A percentile compares a stretch with the other conserved stretches of the same genome.
phyloP scores from a whole-genome alignment of 495 filamentous ascomycete genomes.

The Xylaria intraflava region DNA sequence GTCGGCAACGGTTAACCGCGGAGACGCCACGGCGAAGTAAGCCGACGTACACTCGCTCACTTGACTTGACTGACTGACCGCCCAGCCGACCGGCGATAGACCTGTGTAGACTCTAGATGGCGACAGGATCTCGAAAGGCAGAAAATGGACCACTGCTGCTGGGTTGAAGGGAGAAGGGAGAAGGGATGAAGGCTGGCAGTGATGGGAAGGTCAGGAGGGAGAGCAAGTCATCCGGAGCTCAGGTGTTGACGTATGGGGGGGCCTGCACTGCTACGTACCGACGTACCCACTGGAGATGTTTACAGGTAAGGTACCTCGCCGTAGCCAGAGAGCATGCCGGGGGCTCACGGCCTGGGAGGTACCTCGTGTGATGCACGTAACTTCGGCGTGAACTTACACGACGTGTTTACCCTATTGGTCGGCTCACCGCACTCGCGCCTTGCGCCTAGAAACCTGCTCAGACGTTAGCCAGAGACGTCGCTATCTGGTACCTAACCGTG shows the following conservation, averaged over 20 bases:
- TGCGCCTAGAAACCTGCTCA: too few relatives aligned
- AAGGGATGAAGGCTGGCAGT: not conserved
- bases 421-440: too few relatives aligned
- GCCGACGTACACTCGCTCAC: not conserved
- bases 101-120: not conserved
- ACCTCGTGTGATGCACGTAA: too few relatives aligned
- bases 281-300: too few relatives aligned
- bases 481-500: too few relatives aligned
- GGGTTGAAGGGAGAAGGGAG: not conserved
- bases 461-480: too few relatives aligned
- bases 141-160: not conserved
- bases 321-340: too few relatives aligned
- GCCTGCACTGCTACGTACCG: not conserved
- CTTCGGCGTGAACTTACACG: too few relatives aligned
- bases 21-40: constrained; percentile 1
- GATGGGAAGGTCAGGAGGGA: not conserved
- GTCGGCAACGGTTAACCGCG: not conserved
- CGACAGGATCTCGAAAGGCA: not conserved
- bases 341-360: too few relatives aligned
- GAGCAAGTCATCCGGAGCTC: constrained; percentile 1
- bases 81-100: not conserved
- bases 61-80: not conserved
- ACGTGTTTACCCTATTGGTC: too few relatives aligned
- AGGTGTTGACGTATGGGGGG: constrained; percentile 6
- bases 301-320: too few relatives aligned